These are phyloP conservation scores for Rhododendron kiyosumense DNA, from an alignment of 148 eudicot genomes.

Conservation along the genomic window DNA sequence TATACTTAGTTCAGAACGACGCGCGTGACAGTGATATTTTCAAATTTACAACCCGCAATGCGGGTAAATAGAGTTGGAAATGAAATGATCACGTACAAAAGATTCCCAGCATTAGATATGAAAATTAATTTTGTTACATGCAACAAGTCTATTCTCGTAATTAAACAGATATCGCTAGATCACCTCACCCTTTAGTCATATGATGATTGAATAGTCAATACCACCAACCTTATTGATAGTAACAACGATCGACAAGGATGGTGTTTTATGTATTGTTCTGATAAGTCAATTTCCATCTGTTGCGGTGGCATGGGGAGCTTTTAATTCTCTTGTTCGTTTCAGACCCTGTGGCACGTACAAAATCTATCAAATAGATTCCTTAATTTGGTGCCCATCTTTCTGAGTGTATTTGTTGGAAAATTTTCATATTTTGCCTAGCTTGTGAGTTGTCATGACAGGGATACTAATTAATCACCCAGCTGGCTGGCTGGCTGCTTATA, in stretches of 20 bases:
- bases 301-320: not conserved
- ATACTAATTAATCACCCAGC: not conserved
- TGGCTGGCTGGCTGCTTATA: not conserved
- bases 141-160: not conserved
- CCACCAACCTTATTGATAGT: not conserved
- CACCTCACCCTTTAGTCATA: not conserved
- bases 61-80: not conserved
- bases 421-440: not conserved
- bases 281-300: not conserved
- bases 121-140: not conserved
- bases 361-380: not conserved
- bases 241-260: not conserved
- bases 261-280: not conserved
- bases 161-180: too few species aligned
- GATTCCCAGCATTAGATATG: not conserved
- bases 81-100: not conserved
- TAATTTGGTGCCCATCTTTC: not conserved
- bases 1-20: not conserved
- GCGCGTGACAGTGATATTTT: not conserved
- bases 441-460: not conserved
- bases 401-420: not conserved
- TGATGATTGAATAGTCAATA: not conserved
- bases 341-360: not conserved
- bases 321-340: not conserved
- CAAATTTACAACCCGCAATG: not conserved